phyloP scores from a whole-genome alignment of 192 early-diverging fungal genomes.

The Chytriomyces hyalinus region DNA sequence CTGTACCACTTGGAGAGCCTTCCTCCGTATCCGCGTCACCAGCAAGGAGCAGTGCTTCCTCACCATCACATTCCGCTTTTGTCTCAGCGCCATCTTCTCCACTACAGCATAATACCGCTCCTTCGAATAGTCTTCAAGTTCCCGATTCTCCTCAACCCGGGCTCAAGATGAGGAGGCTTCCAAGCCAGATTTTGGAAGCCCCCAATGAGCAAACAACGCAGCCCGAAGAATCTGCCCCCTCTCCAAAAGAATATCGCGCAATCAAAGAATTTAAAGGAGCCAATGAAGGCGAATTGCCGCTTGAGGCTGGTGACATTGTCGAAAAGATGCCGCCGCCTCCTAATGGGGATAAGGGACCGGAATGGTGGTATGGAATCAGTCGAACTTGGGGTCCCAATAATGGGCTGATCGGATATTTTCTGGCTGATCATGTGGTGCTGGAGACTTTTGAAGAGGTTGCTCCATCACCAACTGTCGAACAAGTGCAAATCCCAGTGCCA shows the following conservation, averaged over 20 bases:
- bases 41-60: not conserved
- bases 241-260: constrained; percentile 19
- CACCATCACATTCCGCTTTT: not conserved
- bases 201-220: not conserved
- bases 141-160: not conserved
- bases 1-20: no score
- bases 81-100: not conserved
- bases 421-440: constrained; percentile 43
- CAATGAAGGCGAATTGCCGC: constrained; percentile 1
- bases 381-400: constrained; percentile 50
- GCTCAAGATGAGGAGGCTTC: not conserved
- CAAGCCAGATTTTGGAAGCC: not conserved
- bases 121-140: not conserved
- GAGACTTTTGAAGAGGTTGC: constrained; percentile 46
- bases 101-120: not conserved
- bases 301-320: constrained; percentile 50
- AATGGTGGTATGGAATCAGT: constrained; percentile 55
- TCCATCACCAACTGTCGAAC: not conserved
- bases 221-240: not conserved
- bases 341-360: constrained; percentile 37
- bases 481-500: constrained; percentile 9
- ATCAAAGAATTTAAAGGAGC: constrained; percentile 28
- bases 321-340: constrained; percentile 48
- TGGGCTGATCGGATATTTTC: constrained; percentile 58
- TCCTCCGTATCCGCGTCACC: no score